Base-by-base conservation (phyloP, 2,329 filamentous ascomycete species). In the Cladophialophora chaetospira region DNA sequence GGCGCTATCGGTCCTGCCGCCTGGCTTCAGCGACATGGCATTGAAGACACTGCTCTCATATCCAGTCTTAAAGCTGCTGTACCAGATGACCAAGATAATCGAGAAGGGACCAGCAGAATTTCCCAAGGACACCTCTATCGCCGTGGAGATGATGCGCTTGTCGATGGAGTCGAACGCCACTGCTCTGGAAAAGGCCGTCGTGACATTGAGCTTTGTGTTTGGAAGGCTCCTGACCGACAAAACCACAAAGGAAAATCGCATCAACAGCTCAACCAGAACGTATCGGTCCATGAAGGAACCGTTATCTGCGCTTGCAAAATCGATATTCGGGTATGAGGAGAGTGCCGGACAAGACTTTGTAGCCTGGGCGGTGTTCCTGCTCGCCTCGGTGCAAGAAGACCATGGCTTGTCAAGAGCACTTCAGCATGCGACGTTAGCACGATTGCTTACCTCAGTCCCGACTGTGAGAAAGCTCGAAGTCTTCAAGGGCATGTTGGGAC, bases 1-100 rank as follows among this genome's bases (percentile, higher is more conserved):
- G 13, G n/a, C 28, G 15, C 35, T 60, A 9, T 38, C 57, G 10
- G 13, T 19, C 4, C 23, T 60, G 25, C 57, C 57, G 5, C 6
- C 23, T 21, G 57, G 57, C 3, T 57, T 60, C 35, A 53, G 42
- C 42, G 48, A 60, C 42, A n/a, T 60, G 17, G 57, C 44, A 5
- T 28, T 60, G 13, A 26, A 28, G 19, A 45, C 53, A 10, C 21
- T 38, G 5, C 19, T 60, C 4, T 47, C 38, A 15, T 10, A 40
- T 9, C 53, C 53, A 9, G 44, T 52, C 9, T 51, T 60, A 15
- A 23, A 57, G n/a, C 35, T 60, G n/a, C 46, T 60, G 2, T 17
- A 53, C 49, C 49, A 25, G 8, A 44, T 52, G 26, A 15, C 42
- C 17, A 46, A 36, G 15, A 46, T 29, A 10, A 15, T 46, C 42